Evolutionary conservation across 2,329 filamentous ascomycete genomes (phyloP).

Genomic region (Mycogone perniciosa): DNA sequence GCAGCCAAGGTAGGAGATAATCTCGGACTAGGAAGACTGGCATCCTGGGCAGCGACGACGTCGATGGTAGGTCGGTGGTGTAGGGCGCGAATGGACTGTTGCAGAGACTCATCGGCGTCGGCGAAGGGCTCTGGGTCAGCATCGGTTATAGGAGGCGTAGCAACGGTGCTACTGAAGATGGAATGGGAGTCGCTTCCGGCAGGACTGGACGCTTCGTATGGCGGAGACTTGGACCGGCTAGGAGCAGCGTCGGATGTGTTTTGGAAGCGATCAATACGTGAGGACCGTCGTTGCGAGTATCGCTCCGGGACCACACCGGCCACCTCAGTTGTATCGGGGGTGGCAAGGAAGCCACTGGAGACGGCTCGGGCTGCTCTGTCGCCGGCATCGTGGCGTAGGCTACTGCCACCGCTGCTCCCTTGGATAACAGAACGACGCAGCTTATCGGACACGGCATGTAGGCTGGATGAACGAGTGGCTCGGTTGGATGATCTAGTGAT

Average conservation of each 20-base stretch:
- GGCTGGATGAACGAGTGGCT: conserved; percentile 22
- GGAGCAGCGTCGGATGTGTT: conserved; percentile 41
- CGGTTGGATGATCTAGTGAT: conserved; percentile 20
- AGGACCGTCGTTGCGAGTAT: conserved; percentile 33
- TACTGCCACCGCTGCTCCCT: conserved; percentile 11
- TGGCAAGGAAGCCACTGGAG: conserved; percentile 39
- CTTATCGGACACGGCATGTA: conserved; percentile 29
- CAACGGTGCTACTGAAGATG: conserved; percentile 56
- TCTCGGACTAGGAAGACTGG: conserved; percentile 88
- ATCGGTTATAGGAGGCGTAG: conserved; percentile 71
- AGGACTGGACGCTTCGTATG: conserved; percentile 46
- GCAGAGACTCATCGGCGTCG: conserved; percentile 44
- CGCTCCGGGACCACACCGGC: conserved; percentile 25
- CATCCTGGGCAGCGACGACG: conserved; percentile 72
- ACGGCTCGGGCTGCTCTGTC: conserved; percentile 21
- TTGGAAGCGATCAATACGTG: conserved; percentile 35
- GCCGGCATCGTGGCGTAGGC: conserved; percentile 18
- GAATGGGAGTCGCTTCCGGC: conserved; percentile 51
- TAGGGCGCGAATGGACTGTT: conserved; percentile 39
- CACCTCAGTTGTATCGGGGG: conserved; percentile 52
- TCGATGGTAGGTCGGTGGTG: conserved; percentile 53
- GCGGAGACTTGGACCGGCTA: conserved; percentile 27
- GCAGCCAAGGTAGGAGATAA: conserved; percentile 86
- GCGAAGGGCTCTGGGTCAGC: conserved; percentile 58
- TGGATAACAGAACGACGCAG: conserved; percentile 29